phyloP scores from a whole-genome alignment of 495 filamentous ascomycete species.

The Xylaria longipes region DNA sequence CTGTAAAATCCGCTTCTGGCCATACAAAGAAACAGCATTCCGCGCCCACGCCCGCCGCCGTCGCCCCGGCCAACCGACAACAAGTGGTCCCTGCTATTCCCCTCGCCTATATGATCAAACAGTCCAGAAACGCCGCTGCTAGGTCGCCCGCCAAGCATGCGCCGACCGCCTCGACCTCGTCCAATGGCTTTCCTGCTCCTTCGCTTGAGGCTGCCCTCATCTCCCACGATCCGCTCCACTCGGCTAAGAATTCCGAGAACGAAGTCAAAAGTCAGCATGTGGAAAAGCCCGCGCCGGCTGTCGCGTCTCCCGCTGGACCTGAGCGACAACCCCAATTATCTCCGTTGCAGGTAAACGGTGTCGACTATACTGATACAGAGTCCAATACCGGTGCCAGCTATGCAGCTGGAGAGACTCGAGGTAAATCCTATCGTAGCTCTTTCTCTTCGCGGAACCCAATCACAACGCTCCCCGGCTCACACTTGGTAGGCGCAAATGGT shows the following conservation, averaged over 20 bases:
- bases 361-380: background rate
- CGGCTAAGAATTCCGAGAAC: slow-evolving; percentile 33
- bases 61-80: slow-evolving; percentile 33
- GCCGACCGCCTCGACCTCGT: slow-evolving; percentile 25
- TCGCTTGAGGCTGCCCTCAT: slow-evolving; percentile 43
- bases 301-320: slow-evolving; percentile 12
- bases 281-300: slow-evolving; percentile 32
- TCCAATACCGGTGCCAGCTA: background rate
- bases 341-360: slow-evolving; percentile 13
- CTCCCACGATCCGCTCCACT: slow-evolving; percentile 27
- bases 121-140: slow-evolving; percentile 26
- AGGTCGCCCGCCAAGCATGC: slow-evolving; percentile 25
- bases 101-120: slow-evolving; percentile 46
- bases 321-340: slow-evolving; percentile 12
- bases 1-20: slow-evolving; percentile 33
- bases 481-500: slow-evolving; percentile 31
- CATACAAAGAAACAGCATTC: slow-evolving; percentile 33
- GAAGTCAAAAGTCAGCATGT: slow-evolving; percentile 36
- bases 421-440: slow-evolving; percentile 6
- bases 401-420: slow-evolving; percentile 18
- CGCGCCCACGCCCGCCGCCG: slow-evolving; percentile 6
- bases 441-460: slow-evolving; percentile 1
- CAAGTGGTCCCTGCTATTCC: slow-evolving; percentile 48
- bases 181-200: slow-evolving; percentile 41
- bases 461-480: slow-evolving; percentile 29